A percentile compares a stretch with the other conserved stretches of the same genome.
Conservation (phyloP, 1,284 basidiomycete species). For the Coniferiporia weirii region DNA sequence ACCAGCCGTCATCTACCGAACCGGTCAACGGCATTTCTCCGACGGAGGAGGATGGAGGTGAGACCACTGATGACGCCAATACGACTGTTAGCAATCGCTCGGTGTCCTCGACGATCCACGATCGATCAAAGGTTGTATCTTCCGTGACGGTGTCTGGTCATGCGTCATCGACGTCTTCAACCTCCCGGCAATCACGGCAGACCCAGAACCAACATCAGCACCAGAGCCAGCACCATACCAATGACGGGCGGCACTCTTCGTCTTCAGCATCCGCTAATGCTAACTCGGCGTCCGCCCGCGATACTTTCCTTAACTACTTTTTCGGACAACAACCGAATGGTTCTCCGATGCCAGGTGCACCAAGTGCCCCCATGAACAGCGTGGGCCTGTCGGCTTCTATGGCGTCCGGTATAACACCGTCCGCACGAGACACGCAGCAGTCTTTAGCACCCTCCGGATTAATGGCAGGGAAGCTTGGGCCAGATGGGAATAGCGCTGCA, state of each 20-base stretch:
- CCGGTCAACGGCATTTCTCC: constrained; percentile 45
- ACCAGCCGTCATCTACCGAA: constrained; percentile 53
- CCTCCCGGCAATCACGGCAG: constrained; percentile 14
- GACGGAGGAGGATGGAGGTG: constrained; percentile 53
- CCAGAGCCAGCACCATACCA: neutral
- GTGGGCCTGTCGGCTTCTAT: constrained; percentile 18
- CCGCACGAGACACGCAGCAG: constrained; percentile 57
- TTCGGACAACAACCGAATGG: constrained; percentile 82
- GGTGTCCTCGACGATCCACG: constrained; percentile 75
- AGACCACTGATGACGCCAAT: constrained; percentile 58
- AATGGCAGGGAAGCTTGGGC: constrained; percentile 56
- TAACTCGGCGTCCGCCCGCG: constrained; percentile 58
- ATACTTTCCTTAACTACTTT: constrained; percentile 94
- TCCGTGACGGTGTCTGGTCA: constrained; percentile 22
- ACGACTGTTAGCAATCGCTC: constrained; percentile 59
- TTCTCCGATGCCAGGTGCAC: constrained; percentile 48
- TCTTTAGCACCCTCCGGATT: constrained; percentile 47
- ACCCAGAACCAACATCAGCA: constrained; percentile 19
- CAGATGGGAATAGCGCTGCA: constrained; percentile 80
- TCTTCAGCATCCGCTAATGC: constrained; percentile 27
- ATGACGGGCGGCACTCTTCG: constrained; percentile 6
- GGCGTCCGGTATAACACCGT: constrained; percentile 33
- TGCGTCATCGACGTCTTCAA: constrained; percentile 16
- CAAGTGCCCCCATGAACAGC: constrained; percentile 22
- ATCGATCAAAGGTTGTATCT: constrained; percentile 40